These are phyloP conservation scores for Elongisporangium prolatum DNA, from an alignment of 352 stramenopile species.

Conservation along the genomic window DNA sequence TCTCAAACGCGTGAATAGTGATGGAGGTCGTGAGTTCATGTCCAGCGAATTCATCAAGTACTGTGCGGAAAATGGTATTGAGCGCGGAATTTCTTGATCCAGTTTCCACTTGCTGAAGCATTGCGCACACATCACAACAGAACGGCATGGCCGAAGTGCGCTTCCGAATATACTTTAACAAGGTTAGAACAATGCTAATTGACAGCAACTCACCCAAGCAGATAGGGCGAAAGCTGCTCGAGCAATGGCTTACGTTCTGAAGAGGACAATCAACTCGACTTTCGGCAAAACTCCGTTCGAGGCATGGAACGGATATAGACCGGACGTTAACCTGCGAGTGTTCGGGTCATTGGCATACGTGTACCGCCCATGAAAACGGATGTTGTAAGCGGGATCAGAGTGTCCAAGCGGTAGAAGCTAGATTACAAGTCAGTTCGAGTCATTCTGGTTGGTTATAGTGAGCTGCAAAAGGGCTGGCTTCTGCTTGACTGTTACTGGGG, in stretches of 20 bases:
- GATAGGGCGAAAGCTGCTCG: background rate
- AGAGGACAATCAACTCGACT: slow-evolving; percentile 3
- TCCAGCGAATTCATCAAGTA: no score
- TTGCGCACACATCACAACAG: slow-evolving; percentile 2
- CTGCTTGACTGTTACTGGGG: background rate
- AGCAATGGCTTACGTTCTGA: slow-evolving; percentile 3
- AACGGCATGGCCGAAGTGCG: background rate
- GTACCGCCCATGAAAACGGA: slow-evolving; percentile 2
- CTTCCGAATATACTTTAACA: slow-evolving; percentile 2
- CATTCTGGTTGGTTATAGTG: slow-evolving; percentile 5
- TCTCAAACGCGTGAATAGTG: no score
- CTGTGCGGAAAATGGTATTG: no score
- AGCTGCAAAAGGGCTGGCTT: background rate
- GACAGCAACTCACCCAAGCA: slow-evolving; percentile 6
- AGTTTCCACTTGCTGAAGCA: no score
- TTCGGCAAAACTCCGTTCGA: background rate
- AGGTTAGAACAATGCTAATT: background rate
- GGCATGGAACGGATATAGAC: slow-evolving; percentile 1
- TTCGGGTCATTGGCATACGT: slow-evolving; percentile 13
- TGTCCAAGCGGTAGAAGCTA: slow-evolving; percentile 1
- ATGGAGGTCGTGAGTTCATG: no score
- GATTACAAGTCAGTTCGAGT: slow-evolving; percentile 5
- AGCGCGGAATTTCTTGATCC: no score
- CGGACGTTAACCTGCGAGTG: background rate
- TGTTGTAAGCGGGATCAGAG: background rate